Conservation (phyloP, 73 alveolate species). For the Tetrahymena thermophila region DNA sequence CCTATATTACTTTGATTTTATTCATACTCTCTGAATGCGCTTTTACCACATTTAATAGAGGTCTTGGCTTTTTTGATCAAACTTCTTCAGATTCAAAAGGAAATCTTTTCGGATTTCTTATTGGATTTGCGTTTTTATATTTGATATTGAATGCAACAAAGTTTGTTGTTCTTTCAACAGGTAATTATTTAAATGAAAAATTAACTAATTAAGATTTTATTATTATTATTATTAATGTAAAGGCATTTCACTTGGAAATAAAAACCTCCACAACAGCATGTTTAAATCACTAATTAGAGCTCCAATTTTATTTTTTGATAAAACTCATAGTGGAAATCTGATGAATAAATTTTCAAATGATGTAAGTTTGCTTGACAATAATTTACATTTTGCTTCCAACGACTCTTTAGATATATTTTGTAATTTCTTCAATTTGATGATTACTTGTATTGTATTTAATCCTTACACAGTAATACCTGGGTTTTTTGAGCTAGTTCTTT, state of each 20-base stretch:
- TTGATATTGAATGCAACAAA: background rate
- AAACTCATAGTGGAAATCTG: slow-evolving; percentile 42
- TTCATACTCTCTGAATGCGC: background rate
- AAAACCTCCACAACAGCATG: slow-evolving; percentile 30
- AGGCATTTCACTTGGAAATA: background rate
- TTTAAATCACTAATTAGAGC: slow-evolving; percentile 13
- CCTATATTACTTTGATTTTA: background rate
- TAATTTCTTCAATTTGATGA: background rate
- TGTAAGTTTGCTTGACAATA: background rate
- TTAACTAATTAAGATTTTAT: too few relatives aligned
- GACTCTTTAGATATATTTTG: background rate
- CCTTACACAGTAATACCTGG: background rate
- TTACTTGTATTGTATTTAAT: background rate
- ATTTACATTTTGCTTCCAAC: background rate
- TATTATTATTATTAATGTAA: too few relatives aligned
- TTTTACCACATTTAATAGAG: background rate
- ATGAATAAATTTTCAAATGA: slow-evolving; percentile 53
- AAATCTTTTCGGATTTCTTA: background rate
- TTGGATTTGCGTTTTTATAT: background rate
- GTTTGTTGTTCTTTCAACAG: background rate
- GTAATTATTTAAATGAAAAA: too few relatives aligned
- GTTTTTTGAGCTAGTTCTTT: background rate
- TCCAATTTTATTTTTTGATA: slow-evolving; percentile 41
- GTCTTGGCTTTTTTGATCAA: background rate
- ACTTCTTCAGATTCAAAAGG: background rate